Base-by-base conservation (phyloP, 495 filamentous ascomycete species). In the Podospora comata region DNA sequence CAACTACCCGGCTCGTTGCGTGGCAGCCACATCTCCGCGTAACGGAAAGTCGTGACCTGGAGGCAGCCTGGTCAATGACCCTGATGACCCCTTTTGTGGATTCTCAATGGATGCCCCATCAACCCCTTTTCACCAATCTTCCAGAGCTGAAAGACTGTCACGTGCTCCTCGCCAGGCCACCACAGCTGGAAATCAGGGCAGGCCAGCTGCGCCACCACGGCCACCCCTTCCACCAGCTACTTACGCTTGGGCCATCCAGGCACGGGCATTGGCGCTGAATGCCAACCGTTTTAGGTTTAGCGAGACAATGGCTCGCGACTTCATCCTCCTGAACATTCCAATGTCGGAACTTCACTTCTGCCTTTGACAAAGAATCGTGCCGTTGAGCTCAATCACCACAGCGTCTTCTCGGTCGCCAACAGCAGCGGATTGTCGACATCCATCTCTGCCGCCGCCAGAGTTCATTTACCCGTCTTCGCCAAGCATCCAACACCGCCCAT, bases 231-330 rank as follows among this genome's bases (percentile, higher is more conserved):
- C 30, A 7, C 30, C 4, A 32, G 30, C 30, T 48, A 48, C 39
- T 23, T 58, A 53, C 65, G 68, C 73, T 55, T 64, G 65, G 66
- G 53, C 70, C 74, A 67, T 3, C 68, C 70, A 63, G 65, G 71
- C 69, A 65, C 59, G 62, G 65, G 65, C 62, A 34, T 48, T 48
- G 20, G 34, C 27, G 32, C 61, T 20, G 65, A 64, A 64, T 54
- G 69, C 68, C 64, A 66, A 19, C 68, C 75, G 68, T 5, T 67
- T 75, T 72, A 20, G 73, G 75, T 48, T 71, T 77, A 75, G 75
- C 71, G 65, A 67, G 58, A 65, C 68, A 64, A 66, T 72, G 64
- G 69, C 69, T 77, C 72, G 74, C 72, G 74, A 76, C 70, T 68
- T 69, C 68, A 68, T 59, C 73, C 70, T 63, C 68, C 26, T 67